These are phyloP conservation scores for Aspergillus heteromorphus DNA, from an alignment of 495 filamentous ascomycete genomes.

Conservation along the genomic window DNA sequence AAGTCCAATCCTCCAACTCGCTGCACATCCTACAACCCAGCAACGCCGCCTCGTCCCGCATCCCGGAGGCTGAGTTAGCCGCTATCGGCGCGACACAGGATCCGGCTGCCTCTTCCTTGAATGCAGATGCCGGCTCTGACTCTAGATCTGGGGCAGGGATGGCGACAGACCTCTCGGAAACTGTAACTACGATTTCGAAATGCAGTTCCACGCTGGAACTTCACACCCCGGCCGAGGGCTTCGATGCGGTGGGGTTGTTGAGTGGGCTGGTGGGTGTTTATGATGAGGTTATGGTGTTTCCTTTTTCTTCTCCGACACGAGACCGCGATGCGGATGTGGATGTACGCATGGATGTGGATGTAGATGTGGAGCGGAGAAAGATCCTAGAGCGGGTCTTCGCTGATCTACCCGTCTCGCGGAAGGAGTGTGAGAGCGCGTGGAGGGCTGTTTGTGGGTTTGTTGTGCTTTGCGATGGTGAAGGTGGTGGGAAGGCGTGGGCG, in stretches of 20 bases:
- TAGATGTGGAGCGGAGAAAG: not conserved
- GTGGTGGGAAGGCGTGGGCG: constrained; percentile 22
- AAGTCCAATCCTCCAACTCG: constrained; percentile 89
- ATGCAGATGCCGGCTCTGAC: too few species aligned
- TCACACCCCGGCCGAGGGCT: constrained; percentile 26
- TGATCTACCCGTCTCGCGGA: constrained; percentile 42
- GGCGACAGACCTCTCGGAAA: constrained; percentile 30
- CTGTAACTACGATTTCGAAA: constrained; percentile 60
- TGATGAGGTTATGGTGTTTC: too few species aligned
- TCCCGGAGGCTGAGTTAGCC: too few species aligned
- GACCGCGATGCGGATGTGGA: too few species aligned
- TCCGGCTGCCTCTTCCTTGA: too few species aligned
- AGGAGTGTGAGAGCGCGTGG: constrained; percentile 45
- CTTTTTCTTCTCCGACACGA: too few species aligned
- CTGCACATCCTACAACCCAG: constrained; percentile 65
- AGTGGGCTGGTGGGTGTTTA: constrained; percentile 31
- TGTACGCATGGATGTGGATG: not conserved
- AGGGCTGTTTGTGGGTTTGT: constrained; percentile 46
- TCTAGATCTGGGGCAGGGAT: too few species aligned
- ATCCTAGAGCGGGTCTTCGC: constrained; percentile 27
- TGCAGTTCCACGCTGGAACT: constrained; percentile 72
- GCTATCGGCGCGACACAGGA: too few species aligned
- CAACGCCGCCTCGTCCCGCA: constrained; percentile 1
- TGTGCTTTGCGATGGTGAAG: too few species aligned
- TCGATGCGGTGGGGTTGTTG: constrained; percentile 30